Percentiles rank a stretch among this genome's conserved stretches.
phyloP scores from a whole-genome alignment of 2,329 filamentous ascomycete species.

The Aspergillus cejpii region DNA sequence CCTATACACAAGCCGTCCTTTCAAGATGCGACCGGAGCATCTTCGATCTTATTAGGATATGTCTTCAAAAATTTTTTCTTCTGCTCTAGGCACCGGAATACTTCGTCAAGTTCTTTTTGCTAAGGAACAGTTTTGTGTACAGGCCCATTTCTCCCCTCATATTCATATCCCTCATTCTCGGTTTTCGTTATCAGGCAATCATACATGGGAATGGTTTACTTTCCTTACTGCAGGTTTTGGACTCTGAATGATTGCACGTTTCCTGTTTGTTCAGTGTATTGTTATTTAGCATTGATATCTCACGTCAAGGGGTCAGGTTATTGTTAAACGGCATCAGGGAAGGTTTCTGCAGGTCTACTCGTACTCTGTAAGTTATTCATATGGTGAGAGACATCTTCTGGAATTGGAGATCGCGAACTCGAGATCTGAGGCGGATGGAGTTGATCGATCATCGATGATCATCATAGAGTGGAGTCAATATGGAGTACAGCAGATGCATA shows the following conservation, averaged over 20 bases:
- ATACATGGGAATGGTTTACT: too few species aligned
- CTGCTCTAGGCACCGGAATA: not conserved
- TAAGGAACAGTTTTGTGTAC: too few species aligned
- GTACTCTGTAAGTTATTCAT: not conserved
- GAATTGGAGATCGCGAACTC: too few species aligned
- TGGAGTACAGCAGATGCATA: too few species aligned
- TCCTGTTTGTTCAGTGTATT: not conserved
- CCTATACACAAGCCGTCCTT: not conserved
- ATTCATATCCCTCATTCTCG: too few species aligned
- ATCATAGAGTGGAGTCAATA: too few species aligned
- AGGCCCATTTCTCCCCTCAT: too few species aligned
- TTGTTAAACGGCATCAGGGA: not conserved
- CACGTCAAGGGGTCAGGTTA: not conserved
- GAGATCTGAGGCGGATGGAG: too few species aligned
- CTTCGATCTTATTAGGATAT: not conserved
- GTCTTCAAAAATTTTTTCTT: not conserved
- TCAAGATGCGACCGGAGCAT: not conserved
- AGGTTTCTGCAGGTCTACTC: not conserved
- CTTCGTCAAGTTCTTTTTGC: not conserved
- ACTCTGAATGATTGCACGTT: not conserved
- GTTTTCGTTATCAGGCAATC: too few species aligned
- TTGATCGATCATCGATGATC: too few species aligned
- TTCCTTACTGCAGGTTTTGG: not conserved
- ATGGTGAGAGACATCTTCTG: not conserved
- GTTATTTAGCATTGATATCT: not conserved